These are phyloP conservation scores for Xylariaceae sp. DNA, from an alignment of 2,329 filamentous ascomycete genomes.

Conservation along the genomic window DNA sequence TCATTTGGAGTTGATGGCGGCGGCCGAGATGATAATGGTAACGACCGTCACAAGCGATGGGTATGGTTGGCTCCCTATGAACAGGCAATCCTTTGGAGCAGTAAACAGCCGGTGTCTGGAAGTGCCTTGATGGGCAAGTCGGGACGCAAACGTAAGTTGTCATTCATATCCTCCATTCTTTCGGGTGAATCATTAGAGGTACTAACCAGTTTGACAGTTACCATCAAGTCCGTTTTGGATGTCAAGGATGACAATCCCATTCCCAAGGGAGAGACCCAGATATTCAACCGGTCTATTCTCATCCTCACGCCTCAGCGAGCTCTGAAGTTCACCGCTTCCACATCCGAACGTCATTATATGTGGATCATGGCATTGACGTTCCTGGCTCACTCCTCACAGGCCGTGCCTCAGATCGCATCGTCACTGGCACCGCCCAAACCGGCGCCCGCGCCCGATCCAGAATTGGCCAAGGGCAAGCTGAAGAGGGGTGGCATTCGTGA, in stretches of 20 bases:
- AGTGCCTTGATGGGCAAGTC: conserved; percentile 88
- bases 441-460: conserved; percentile 37
- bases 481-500: conserved; percentile 65
- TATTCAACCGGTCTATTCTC: conserved; percentile 90
- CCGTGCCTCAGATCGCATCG: conserved; percentile 61
- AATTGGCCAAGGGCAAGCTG: conserved; percentile 43
- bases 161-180: conserved; percentile 1
- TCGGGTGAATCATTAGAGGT: conserved; percentile 2
- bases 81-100: conserved; percentile 94
- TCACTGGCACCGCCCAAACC: conserved; percentile 43
- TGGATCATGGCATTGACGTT: conserved; percentile 96
- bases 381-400: conserved; percentile 81
- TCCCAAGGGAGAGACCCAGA: conserved; percentile 60
- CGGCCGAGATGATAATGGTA: conserved; percentile 63
- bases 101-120: conserved; percentile 87
- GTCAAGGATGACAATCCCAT: conserved; percentile 89
- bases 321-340: conserved; percentile 85
- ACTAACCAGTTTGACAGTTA: conserved; percentile 52
- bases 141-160: conserved; percentile 80
- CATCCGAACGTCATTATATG: conserved; percentile 80
- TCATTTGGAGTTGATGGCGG: conserved; percentile 78
- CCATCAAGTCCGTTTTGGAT: conserved; percentile 92
- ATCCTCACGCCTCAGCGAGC: conserved; percentile 91
- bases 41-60: conserved; percentile 89
- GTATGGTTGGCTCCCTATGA: conserved; percentile 98